Percentiles rank a stretch among this genome's conserved stretches.
phyloP scores from a whole-genome alignment of 1,284 basidiomycete genomes.

The Schizopora paradoxa region DNA sequence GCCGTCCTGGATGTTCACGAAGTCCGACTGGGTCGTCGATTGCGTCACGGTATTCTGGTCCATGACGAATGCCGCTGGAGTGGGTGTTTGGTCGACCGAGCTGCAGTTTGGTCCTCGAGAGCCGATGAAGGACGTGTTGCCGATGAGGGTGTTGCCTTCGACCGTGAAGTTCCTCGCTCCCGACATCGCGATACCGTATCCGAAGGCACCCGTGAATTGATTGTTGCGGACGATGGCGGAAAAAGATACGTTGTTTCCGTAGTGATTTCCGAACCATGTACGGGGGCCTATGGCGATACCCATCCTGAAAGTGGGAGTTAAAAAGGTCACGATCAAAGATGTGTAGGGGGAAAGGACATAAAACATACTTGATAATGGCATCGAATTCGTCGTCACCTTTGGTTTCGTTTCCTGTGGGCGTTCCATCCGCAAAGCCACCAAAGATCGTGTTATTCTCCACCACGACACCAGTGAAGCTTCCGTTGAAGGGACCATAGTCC shows the following conservation, averaged over 20 bases:
- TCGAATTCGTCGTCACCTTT: conserved; percentile 55
- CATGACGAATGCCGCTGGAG: conserved; percentile 54
- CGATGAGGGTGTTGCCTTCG: conserved; percentile 55
- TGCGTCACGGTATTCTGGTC: conserved; percentile 39
- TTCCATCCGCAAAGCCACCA: conserved; percentile 59
- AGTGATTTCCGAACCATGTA: conserved; percentile 69
- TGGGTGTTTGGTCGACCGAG: conserved; percentile 40
- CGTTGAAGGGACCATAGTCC: conserved; percentile 69
- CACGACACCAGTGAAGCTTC: conserved; percentile 63
- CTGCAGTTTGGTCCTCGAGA: conserved; percentile 67
- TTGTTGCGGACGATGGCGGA: conserved; percentile 65
- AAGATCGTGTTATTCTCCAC: conserved; percentile 69
- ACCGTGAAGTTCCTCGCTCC: conserved; percentile 66
- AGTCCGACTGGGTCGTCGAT: conserved; percentile 46
- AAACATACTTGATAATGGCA: conserved; percentile 61
- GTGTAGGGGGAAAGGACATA: conserved; percentile 7
- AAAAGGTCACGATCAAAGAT: conserved; percentile 15
- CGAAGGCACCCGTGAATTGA: conserved; percentile 65
- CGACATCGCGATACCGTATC: conserved; percentile 62
- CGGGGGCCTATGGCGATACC: conserved; percentile 74
- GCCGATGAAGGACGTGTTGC: conserved; percentile 77
- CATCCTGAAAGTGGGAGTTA: conserved; percentile 38
- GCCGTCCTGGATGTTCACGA: conserved; percentile 45
- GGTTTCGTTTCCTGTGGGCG: conserved; percentile 30
- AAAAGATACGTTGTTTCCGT: conserved; percentile 51